Evolutionary conservation across 805 yeast genomes (phyloP).

Genomic region (Grigorovia humatica): DNA sequence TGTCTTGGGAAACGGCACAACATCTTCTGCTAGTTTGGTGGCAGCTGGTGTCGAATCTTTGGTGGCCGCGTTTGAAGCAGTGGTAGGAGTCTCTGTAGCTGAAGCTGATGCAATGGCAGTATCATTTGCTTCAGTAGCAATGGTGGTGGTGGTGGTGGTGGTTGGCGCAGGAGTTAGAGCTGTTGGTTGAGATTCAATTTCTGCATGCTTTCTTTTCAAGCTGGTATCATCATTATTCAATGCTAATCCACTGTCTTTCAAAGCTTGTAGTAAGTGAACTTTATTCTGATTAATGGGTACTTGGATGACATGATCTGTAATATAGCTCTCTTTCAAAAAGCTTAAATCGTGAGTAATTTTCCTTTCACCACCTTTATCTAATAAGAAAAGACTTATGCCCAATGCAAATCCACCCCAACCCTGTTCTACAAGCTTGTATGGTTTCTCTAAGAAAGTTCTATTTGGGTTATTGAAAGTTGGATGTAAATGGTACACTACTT

Average conservation of each 20-base stretch:
- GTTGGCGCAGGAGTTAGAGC: neutral
- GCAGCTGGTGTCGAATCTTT: neutral
- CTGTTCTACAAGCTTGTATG: slow-evolving; percentile 80
- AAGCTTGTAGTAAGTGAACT: slow-evolving; percentile 57
- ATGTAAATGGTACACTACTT: slow-evolving; percentile 86
- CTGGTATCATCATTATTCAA: slow-evolving; percentile 2
- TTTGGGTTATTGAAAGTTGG: slow-evolving; percentile 91
- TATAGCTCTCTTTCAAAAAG: slow-evolving; percentile 67
- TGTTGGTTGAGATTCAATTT: neutral
- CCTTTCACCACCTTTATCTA: slow-evolving; percentile 83
- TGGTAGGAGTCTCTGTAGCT: neutral
- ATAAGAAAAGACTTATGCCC: slow-evolving; percentile 61
- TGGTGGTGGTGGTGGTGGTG: neutral
- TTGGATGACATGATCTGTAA: slow-evolving; percentile 63
- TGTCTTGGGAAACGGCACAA: slow-evolving; percentile 7
- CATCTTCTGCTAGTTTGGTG: neutral
- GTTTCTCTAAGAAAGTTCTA: slow-evolving; percentile 68
- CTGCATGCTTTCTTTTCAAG: neutral
- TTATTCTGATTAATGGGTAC: slow-evolving; percentile 55
- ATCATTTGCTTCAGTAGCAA: slow-evolving; percentile 9
- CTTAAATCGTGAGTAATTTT: slow-evolving; percentile 83
- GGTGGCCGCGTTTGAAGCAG: slow-evolving; percentile 12
- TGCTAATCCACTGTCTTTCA: slow-evolving; percentile 75
- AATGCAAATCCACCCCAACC: slow-evolving; percentile 99
- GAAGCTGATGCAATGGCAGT: slow-evolving; percentile 13